Conservation (phyloP, 2,329 filamentous ascomycete species). For the Trichoderma koningiopsis region DNA sequence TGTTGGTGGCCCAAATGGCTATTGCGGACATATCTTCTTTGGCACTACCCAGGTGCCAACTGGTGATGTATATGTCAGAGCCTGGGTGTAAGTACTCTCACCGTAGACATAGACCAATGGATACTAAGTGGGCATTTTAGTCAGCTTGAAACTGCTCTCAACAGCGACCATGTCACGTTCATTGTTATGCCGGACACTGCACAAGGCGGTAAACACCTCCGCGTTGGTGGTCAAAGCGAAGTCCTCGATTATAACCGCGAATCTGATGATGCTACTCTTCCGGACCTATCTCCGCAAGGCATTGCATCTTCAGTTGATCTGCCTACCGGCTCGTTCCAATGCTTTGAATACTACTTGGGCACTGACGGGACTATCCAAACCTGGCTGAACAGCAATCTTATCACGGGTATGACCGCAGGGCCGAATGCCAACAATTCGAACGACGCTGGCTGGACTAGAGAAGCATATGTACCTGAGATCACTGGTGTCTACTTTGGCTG, state of each 20-base stretch:
- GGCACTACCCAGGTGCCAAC: constrained; percentile 18
- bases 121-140: constrained; percentile 5
- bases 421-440: constrained; percentile 11
- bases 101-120: not conserved
- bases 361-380: constrained; percentile 18
- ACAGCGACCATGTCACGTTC: constrained; percentile 18
- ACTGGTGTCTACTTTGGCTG: constrained; percentile 23
- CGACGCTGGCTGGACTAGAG: constrained; percentile 17
- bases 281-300: constrained; percentile 17
- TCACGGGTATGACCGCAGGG: constrained; percentile 15
- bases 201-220: constrained; percentile 5
- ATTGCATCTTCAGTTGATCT: constrained; percentile 17
- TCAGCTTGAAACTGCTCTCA: constrained; percentile 17
- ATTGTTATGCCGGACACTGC: constrained; percentile 17
- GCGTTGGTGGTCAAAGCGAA: constrained; percentile 18
- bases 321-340: constrained; percentile 20
- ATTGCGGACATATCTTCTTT: constrained; percentile 22
- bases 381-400: constrained; percentile 14
- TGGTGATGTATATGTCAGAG: constrained; percentile 19
- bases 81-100: constrained; percentile 17
- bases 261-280: constrained; percentile 20
- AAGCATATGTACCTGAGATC: not conserved
- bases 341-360: constrained; percentile 18
- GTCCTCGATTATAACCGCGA: constrained; percentile 22
- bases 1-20: constrained; percentile 21